Base-by-base conservation (phyloP, 768 basidiomycete genomes). In the Daedaleopsis nitida region DNA sequence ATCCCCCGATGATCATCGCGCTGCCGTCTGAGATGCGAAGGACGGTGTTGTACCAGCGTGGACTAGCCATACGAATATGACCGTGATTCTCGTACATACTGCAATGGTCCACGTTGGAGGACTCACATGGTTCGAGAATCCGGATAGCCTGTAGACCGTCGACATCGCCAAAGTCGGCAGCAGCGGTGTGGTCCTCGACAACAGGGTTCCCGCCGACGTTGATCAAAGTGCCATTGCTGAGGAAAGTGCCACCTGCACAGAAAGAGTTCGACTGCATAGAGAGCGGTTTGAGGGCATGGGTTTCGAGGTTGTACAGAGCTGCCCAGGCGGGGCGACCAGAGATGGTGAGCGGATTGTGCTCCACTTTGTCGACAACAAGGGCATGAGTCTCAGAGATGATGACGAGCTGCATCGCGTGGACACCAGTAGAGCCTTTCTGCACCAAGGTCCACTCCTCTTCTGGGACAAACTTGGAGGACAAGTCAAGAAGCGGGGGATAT, bases 151-250 rank as follows among this genome's bases (percentile, higher is more conserved):
- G 91, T 44, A 89, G 74, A 11, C 92, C 92, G 68, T 91, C 79
- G 12, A 83, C 69, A 63, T 92, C 89, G 32, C 89, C 89, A 70
- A 93, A 91, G 68, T 92, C 88, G 12, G 86, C 83, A 48, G 91
- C 73, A 58, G 83, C 78, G 5, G 90, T 91, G 27, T 79, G 77
- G 56, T 76, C 78, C 51, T 81, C 83, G 21, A 90, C 85, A 37
- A 92, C 87, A 17, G 90, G 88, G 69, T 94, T 92, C 2, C 92
- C 92, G 57, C 92, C 92, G 13, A 91, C 88, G 66, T 85, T 91
- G 70, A 93, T 75, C 37, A 93, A 70, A 1, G 89, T 89, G 5
- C 92, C 92, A 60, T 94, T 91, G 23, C 86, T 72, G 8, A 93
- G 74, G 70, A 92, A 92, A 4, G 85, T 80, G 12, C 92, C 92